phyloP scores from a whole-genome alignment of 2,329 filamentous ascomycete genomes.

The Paraphoma chrysanthemicola region DNA sequence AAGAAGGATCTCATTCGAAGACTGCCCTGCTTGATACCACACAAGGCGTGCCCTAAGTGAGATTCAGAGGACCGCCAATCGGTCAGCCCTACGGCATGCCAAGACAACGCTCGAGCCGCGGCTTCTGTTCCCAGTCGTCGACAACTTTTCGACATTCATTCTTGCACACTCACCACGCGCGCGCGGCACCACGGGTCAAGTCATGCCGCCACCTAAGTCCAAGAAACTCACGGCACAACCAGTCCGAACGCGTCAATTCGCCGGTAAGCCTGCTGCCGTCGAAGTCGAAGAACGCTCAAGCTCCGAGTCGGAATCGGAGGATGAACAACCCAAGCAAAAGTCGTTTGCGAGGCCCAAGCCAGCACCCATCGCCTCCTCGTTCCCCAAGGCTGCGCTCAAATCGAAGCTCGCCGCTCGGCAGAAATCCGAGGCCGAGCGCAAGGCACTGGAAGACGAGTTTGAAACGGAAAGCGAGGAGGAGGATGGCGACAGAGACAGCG shows the following conservation, averaged over 20 bases:
- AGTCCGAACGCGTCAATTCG: slow-evolving; percentile 77
- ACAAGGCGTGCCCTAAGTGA: too few species aligned
- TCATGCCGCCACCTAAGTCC: slow-evolving; percentile 60
- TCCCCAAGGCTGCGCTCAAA: slow-evolving; percentile 53
- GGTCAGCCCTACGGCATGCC: not conserved
- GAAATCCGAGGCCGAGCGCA: slow-evolving; percentile 36
- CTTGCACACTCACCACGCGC: not conserved
- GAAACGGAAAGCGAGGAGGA: slow-evolving; percentile 60
- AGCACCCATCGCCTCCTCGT: slow-evolving; percentile 54
- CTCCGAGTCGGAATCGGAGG: slow-evolving; percentile 59
- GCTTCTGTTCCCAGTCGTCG: not conserved
- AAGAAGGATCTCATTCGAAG: too few species aligned
- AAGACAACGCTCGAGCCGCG: not conserved
- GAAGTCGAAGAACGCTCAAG: slow-evolving; percentile 48
- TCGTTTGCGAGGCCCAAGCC: slow-evolving; percentile 44
- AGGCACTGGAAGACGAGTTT: slow-evolving; percentile 62
- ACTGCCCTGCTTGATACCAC: not conserved
- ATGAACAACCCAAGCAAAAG: slow-evolving; percentile 56
- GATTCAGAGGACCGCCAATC: too few species aligned
- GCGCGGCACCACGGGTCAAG: not conserved
- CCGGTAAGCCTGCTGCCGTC: slow-evolving; percentile 74
- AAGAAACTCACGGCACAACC: slow-evolving; percentile 96
- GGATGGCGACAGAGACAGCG: slow-evolving; percentile 18
- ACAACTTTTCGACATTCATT: not conserved
- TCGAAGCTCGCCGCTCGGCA: slow-evolving; percentile 51